Conservation (phyloP, 2,329 filamentous ascomycete genomes). For the Cladophialophora yegresii region DNA sequence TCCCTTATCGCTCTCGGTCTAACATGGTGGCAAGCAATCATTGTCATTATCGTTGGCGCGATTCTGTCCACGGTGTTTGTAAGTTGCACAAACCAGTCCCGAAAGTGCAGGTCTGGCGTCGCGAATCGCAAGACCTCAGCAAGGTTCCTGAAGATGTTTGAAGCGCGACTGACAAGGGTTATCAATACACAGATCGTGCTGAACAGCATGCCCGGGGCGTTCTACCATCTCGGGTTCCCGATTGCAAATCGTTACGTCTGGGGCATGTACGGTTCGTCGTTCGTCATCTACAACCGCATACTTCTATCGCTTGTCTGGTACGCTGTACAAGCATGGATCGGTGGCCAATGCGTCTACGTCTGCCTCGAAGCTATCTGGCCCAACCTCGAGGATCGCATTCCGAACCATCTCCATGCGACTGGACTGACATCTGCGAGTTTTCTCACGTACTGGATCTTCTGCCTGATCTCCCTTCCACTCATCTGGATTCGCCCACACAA, state of each 20-base stretch:
- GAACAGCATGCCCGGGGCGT: conserved; percentile 80
- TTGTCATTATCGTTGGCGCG: conserved; percentile 88
- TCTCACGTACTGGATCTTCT: conserved; percentile 51
- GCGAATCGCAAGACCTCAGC: background rate
- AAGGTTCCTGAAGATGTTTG: background rate
- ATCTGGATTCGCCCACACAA: conserved; percentile 51
- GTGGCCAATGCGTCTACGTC: conserved; percentile 55
- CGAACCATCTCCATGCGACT: conserved; percentile 42
- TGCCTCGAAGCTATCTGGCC: conserved; percentile 52
- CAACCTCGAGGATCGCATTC: conserved; percentile 47
- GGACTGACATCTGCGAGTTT: conserved; percentile 48
- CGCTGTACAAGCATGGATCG: conserved; percentile 57
- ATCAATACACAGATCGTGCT: conserved; percentile 55
- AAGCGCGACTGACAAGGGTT: background rate
- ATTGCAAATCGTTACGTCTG: conserved; percentile 74
- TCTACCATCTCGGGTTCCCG: conserved; percentile 87
- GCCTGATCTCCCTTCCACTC: conserved; percentile 48
- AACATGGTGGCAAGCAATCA: conserved; percentile 89
- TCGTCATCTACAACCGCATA: conserved; percentile 82
- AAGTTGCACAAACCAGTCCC: background rate
- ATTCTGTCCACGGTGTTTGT: conserved; percentile 52
- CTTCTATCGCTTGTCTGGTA: conserved; percentile 65
- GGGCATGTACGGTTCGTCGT: conserved; percentile 83
- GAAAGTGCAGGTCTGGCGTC: background rate
- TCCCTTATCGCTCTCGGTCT: conserved; percentile 57